Base-by-base conservation (phyloP, 1,284 basidiomycete genomes). In the Nidula niveotomentosa region DNA sequence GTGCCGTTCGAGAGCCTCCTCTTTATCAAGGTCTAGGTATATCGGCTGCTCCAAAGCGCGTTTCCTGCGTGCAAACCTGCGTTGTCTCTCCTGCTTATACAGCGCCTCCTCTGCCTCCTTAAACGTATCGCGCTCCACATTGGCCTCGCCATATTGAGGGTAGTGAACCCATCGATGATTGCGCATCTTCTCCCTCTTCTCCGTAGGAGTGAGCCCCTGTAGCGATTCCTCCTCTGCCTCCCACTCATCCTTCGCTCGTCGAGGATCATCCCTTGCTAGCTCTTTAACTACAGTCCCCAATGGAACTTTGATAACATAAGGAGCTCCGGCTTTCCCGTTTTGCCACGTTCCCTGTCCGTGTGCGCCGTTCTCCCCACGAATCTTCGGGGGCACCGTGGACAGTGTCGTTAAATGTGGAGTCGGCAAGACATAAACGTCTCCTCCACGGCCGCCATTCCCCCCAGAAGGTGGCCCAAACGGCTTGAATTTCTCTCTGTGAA, bases 231-330 rank as follows among this genome's bases (percentile, higher is more conserved):
- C 84, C 65, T 91, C 68, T 81, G 78, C 77, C 65, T 90, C 88
- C 81, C 84, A 86, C 59, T 80, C 80, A 67, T 89, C 84, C 58
- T 78, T 79, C 35, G 76, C 73, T 18, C 83, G 77, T 17, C 86
- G 74, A 1, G 82, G 79, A 60, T 91, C 90, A 53, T 83, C 81
- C 43, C 78, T 78, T 6, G 78, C 64, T 41, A 95, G 77, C 64
- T 96, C 88, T 36, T 85, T 83, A 4, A 98, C 86, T 54, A 97
- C 84, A 0, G 95, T 98, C 0, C 95, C 95, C 0, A 96, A 72
- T 0, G 95, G 96, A 0, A 98, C 93, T 37, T 80, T 76, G 53
- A 98, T 81, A 39, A 93, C 74, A 2, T 86, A 76, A 10, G 94
- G 92, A 2, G 80, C 68, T 0, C 86, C 93, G 52, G 83, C 81